Evolutionary conservation across 257 asterid genomes (phyloP).

Genomic region (Petunia axillaris): DNA sequence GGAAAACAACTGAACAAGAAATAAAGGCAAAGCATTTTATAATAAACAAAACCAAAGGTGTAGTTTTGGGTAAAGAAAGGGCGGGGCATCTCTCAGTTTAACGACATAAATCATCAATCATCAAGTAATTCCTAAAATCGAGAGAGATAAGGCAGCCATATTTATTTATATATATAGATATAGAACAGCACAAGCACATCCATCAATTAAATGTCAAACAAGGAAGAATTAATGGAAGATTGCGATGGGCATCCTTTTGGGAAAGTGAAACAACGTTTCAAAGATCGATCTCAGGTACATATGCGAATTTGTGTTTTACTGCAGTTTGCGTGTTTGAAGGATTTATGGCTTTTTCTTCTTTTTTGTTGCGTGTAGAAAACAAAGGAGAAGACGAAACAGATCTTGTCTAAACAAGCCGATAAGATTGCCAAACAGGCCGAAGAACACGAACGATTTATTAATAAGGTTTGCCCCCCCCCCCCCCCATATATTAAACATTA

Average conservation of each 20-base stretch:
- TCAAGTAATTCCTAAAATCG: too few relatives aligned
- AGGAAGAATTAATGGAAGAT: conserved; percentile 57
- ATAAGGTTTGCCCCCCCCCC: conserved; percentile 50
- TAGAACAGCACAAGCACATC: not conserved
- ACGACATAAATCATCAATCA: too few relatives aligned
- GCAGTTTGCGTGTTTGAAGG: too few relatives aligned
- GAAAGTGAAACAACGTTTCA: conserved; percentile 52
- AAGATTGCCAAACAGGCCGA: conserved; percentile 92
- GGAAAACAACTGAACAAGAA: too few relatives aligned
- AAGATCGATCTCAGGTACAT: conserved; percentile 72
- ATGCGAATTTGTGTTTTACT: too few relatives aligned
- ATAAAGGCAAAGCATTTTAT: too few relatives aligned
- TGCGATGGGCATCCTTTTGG: conserved; percentile 52
- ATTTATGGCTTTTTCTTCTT: not conserved
- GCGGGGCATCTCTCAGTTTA: too few relatives aligned
- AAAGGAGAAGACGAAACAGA: conserved; percentile 71
- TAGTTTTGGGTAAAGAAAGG: too few relatives aligned
- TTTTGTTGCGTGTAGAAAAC: conserved; percentile 57
- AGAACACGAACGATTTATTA: conserved; percentile 85
- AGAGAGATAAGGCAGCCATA: too few relatives aligned
- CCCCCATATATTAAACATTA: too few relatives aligned
- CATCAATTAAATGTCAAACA: conserved; percentile 44
- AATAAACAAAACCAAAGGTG: too few relatives aligned
- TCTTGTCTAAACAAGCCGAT: conserved; percentile 64
- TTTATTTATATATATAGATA: too few relatives aligned